Conservation (phyloP, 305 asterid species). For the Petunia hybrid region DNA sequence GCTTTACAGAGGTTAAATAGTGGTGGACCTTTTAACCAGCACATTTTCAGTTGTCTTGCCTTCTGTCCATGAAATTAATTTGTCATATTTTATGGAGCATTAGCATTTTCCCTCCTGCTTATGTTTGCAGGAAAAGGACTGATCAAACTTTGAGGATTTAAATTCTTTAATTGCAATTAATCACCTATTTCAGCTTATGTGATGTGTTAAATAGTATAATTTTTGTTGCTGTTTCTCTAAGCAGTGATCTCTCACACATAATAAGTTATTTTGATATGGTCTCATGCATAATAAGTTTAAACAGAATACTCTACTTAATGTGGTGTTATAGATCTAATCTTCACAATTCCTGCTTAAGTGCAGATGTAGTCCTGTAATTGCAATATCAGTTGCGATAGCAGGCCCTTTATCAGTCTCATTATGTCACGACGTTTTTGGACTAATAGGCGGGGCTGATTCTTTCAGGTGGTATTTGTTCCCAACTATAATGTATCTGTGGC, state of each 20-base stretch:
- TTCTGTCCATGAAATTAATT: neutral
- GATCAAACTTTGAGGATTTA: neutral
- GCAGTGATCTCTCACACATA: neutral
- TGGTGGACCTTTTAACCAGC: conserved; percentile 18
- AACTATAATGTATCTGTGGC: conserved; percentile 99
- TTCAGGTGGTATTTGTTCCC: conserved; percentile 94
- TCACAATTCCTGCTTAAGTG: neutral
- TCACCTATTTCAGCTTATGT: neutral
- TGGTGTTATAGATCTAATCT: neutral
- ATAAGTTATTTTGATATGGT: neutral
- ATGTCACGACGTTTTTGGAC: neutral
- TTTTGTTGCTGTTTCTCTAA: conserved; percentile 8
- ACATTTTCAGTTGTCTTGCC: neutral
- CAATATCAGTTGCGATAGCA: neutral
- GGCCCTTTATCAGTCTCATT: neutral
- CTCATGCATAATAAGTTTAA: neutral
- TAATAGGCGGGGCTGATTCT: conserved; percentile 26
- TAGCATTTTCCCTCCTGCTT: neutral
- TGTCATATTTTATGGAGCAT: conserved; percentile 18
- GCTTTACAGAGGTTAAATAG: neutral
- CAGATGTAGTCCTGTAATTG: neutral
- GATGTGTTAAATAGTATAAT: neutral
- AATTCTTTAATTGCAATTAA: neutral
- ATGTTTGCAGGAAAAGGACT: neutral
- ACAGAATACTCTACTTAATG: neutral